Base-by-base conservation (phyloP, 495 filamentous ascomycete species). In the Hypoxylon lenormandii region DNA sequence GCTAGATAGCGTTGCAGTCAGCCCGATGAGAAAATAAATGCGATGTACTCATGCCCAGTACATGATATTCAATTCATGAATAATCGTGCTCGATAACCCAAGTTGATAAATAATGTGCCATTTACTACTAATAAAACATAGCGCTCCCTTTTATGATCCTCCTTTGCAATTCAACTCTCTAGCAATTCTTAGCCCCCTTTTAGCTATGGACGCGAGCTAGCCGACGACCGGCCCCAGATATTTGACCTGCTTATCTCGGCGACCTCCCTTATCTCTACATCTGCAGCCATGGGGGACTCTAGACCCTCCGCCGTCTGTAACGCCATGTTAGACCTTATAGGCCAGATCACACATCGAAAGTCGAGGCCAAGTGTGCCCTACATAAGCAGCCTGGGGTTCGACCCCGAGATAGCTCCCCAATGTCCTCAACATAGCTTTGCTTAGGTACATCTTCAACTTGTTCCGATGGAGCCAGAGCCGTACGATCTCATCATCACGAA, bases 401-500 rank as follows among this genome's bases (percentile, higher is more conserved):
- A 11, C 43, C 18, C 19, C 43, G 18, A 21, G 43, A 10, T 22
- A 19, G 18, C 43, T 21, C 18, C 5, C 11, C 43, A 52, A 30
- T 37, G 23, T 52, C 5, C 33, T 15, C 23, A 51, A 23, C 36
- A 5, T 5, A 26, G 16, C 18, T 19, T 33, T 33, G 10, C 30
- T 33, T 33, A 3, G 10, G 6, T 5, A 58, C 11, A 30, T 65
- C 1, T 65, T 38, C 52, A 50, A 42, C 28, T 57, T 43, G 61
- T 57, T 50, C 60, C 47, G 22, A 50, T 50, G 47, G 47, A 50
- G 21, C 30, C 30, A 7, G 30, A 33, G 10, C 21, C 22, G 12
- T 60, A 60, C 45, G 56, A 60, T 23, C 46, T 60, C 19, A 12
- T 60, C 30, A 50, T 60, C 46, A 50, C 45, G 23, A 60, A 60